Evolutionary conservation across 257 asterid genomes (phyloP), one percentile per base, ranked within the genome.

Genomic region (Solanum habrochaites): DNA sequence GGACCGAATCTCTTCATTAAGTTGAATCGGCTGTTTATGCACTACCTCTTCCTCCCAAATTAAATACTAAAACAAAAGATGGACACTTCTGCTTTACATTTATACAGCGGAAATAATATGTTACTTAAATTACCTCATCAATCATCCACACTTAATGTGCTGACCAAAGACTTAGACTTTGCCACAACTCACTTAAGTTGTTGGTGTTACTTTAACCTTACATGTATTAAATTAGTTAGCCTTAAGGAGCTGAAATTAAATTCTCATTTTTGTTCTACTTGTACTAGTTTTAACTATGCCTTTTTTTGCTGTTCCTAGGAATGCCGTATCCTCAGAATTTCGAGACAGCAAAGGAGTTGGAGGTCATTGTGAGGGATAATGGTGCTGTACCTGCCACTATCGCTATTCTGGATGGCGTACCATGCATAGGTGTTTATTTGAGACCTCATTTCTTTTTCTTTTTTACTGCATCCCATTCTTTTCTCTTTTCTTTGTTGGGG

Each of bases 271-370:
- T 60, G 15, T 43, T 77, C 45, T 42, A 85, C 8, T 8, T 2
- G 52, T 49, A 9, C 18, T 70, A 70, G 21, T 40, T 85, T 39
- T 49, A 42, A 32, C 72, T 35, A 70, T 85, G 45, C 73, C 1
- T 49, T 47, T 72, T 47, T n/a, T 47, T 70, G 23, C 69, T 56
- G 58, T 27, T 85, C 52, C 69, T 39, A 97, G 99, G 99, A 85
- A 97, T 97, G 99, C 99, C 99, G 25, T 95, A 95, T 94, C 99
- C 99, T 86, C 95, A 93, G 87, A 97, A 97, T 92, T 85, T 97
- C 71, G 95, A 91, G 92, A 95, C 98, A 52, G 99, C 99, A 23
- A 94, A 91, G 89, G 95, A 94, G 89, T 94, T 95, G 90, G 96
- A 95, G 93, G 93, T 91, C 84, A 91, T 93, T 73, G 94, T 97